Evolutionary conservation across 169 alveolate species (phyloP), one percentile per base, ranked within the genome.

Genomic region (Condylostoma magnum): DNA sequence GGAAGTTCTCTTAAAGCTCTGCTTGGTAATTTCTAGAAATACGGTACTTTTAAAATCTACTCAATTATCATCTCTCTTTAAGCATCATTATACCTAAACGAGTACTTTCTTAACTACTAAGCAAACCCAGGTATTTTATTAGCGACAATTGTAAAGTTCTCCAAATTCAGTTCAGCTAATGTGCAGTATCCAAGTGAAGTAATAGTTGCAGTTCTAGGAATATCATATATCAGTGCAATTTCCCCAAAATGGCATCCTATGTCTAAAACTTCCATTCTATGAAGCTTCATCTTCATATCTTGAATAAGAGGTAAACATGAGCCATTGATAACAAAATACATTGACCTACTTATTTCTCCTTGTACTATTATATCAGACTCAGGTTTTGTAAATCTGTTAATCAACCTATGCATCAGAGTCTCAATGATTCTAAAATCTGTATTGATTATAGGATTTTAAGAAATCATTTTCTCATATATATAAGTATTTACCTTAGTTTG

Each of bases 311-410:
- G 57, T 27, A 43, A 25, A 18, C 28, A 37, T 47, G 69, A 80
- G 43, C 85, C 85, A 28, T 34, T 51, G 15, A 60, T 76, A 3
- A 81, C 67, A 55, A 81, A 81, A 56, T 76, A 81, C 28, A 81
- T 34, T 18, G 46, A 15, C n/a, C 47, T 33, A 0, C 69, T 46
- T 3, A 25, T 63, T 6, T 69, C 76, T 0, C 88, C 84, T 54
- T 81, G 68, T 27, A 51, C 54, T 15, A 81, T 76, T 15, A 81
- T 69, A 28, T 74, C 82, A 51, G 68, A 80, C 48, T 81, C 88
- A 6, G 82, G 83, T 15, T 57, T 54, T 31, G 58, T 44, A 48
- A 76, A 65, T 22, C 38, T 48, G 8, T 63, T 60, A 6, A 27
- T 43, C 2, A 81, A 65, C 51, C 69, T 67, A 20, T 58, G 30